Evolutionary conservation across 495 filamentous ascomycete species (phyloP).

Genomic region (Xylona heveae): DNA sequence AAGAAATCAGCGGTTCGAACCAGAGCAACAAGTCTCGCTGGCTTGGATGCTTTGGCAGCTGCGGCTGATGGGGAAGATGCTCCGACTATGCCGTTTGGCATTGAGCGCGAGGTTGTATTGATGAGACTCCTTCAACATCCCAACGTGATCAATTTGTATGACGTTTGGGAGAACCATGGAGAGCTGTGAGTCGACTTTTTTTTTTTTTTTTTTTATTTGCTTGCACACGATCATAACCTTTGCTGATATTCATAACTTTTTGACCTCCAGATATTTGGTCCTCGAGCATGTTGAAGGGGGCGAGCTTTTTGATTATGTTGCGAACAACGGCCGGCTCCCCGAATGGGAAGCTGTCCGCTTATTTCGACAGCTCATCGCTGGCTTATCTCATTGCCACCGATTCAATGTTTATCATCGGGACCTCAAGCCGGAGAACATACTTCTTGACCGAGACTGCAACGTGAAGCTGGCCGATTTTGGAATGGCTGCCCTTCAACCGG

Average conservation of each 20-base stretch:
- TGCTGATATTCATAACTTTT: constrained; percentile 9
- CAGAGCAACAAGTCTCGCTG: constrained; percentile 49
- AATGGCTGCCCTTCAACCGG: constrained; percentile 84
- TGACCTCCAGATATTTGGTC: constrained; percentile 56
- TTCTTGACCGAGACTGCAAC: constrained; percentile 46
- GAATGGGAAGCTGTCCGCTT: constrained; percentile 67
- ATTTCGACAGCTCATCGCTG: constrained; percentile 87
- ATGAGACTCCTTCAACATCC: constrained; percentile 91
- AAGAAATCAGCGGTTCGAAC: constrained; percentile 38
- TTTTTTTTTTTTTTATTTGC: constrained; percentile 6
- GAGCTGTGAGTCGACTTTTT: constrained; percentile 50
- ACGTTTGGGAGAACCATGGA: constrained; percentile 88
- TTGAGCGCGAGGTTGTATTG: constrained; percentile 84
- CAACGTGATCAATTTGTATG: constrained; percentile 75
- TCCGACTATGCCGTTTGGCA: constrained; percentile 56
- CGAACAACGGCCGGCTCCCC: constrained; percentile 35
- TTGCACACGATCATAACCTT: neutral
- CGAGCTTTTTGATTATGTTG: constrained; percentile 73
- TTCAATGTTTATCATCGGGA: constrained; percentile 93
- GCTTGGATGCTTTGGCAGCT: constrained; percentile 34
- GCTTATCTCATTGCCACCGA: constrained; percentile 74
- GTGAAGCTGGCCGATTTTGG: constrained; percentile 95
- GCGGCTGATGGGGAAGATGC: constrained; percentile 25
- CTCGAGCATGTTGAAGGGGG: constrained; percentile 87
- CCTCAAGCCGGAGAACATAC: constrained; percentile 91